Base-by-base conservation (phyloP, 139 green algal genomes). In the Chlamydomonas urium region DNA sequence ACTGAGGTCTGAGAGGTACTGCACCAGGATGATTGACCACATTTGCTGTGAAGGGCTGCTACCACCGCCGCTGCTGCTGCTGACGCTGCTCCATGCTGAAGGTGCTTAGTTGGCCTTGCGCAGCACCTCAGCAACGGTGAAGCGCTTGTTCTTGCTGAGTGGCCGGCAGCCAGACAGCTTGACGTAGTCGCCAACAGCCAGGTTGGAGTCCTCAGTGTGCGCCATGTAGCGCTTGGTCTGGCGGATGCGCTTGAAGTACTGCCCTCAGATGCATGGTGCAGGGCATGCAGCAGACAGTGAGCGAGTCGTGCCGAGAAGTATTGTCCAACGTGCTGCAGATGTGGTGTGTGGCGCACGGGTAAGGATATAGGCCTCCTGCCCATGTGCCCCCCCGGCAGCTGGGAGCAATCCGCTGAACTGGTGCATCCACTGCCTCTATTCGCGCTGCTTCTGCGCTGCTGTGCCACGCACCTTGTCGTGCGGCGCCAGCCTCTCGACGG, bases 141-240 rank as follows among this genome's bases (percentile, higher is more conserved):
- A 89, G 28, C 75, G 73, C 79, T 89, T 89, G 34, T 65, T 84
- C 74, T 88, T 89, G 79, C 78, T 86, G 23, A 89, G 50, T 2
- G 84, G 84, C 21, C 84, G 35, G 65, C 60, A 74, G 33, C 79
- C 78, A 38, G 80, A 60, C n/a, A 87, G 62, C 4, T 76, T 62
- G 31, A 89, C 84, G 37, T 85, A 82, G 72, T 89, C 84, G 26
- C 84, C 84, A 35, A 86, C 38, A 36, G 36, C 47, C 4, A 66
- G 6, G 0, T 21, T 63, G 33, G 28, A 2, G 36, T 63, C 72
- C 14, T 74, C 73, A 35, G 82, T 76, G 65, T 88, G 79, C 1
- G 69, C 76, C 2, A 67, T 47, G 65, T 81, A 88, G 23, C 79
- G 74, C 76, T 85, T 88, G 58, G 78, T 83, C 14, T 70, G 71